Evolutionary conservation across 2,329 filamentous ascomycete genomes (phyloP), one percentile per base, ranked within the genome.

Genomic region (Atkinsonella hypoxylon): DNA sequence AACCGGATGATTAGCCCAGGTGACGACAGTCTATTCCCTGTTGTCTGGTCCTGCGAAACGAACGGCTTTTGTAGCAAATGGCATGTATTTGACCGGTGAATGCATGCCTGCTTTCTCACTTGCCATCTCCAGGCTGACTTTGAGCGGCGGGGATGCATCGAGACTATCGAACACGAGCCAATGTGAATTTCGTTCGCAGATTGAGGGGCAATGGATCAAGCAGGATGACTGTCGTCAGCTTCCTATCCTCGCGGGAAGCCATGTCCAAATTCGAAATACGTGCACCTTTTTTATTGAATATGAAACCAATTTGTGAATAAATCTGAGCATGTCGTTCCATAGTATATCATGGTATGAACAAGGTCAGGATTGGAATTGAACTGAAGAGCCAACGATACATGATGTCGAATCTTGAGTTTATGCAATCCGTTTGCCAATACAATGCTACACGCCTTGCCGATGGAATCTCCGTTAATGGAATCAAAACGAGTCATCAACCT

Each of bases 1-100:
- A 82, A 55, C 80, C 85, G 59, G 82, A 85, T 59, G 80, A 79
- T 62, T 78, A 73, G 72, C 71, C 61, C 60, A 57, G 70, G 73
- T 64, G 73, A 75, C 76, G 77, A 74, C 75, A 76, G 76, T 77
- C 75, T 77, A 79, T 77, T 77, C 80, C 78, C 81, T 82, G 76
- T 78, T 75, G 70, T 71, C 77, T 81, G 76, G 73, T 79, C 76
- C 76, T 79, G 70, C 65, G 61, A 64, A 66, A 59, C 59, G 50
- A 50, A 38, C 30, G 17, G 36, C 36, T 53, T 40, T 49, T 53
- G 49, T 42, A 22, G 12, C 31, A 7, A 26, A 26, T 26, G 26
- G 8, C 26, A 5, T 22, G 20, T 5, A 22, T 5, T 22, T 22
- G 20, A 22, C 20, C 20, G 20, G 20, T 22, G 2, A 13, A 15